Conservation (phyloP, 164 flowering plant genomes). For the Brasenia schreberi region DNA sequence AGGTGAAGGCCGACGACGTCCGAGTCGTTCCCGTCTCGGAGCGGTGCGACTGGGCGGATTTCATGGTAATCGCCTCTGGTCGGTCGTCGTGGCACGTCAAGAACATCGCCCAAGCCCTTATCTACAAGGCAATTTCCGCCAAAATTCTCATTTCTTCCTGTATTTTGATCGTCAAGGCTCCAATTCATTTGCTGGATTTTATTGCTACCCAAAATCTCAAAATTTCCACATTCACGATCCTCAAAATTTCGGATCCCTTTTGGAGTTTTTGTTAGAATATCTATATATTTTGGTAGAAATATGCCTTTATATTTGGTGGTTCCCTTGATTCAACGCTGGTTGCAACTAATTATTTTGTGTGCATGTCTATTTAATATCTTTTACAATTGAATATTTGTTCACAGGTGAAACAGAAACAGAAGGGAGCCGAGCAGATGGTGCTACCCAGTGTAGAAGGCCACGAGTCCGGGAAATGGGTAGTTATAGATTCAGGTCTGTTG, state of each 20-base stretch:
- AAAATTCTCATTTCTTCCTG: neutral
- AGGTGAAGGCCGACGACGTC: constrained; percentile 72
- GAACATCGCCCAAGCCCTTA: constrained; percentile 79
- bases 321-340: neutral
- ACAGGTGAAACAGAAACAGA: constrained; percentile 76
- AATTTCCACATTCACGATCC: no score
- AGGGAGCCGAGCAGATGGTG: constrained; percentile 34
- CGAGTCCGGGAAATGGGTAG: constrained; percentile 77
- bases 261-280: neutral
- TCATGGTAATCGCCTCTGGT: constrained; percentile 81
- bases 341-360: neutral
- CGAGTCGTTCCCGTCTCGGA: constrained; percentile 43
- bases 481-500: constrained; percentile 71
- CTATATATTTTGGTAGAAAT: neutral
- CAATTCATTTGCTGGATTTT: neutral
- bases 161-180: neutral
- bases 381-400: neutral
- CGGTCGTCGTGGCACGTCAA: constrained; percentile 81
- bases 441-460: constrained; percentile 80
- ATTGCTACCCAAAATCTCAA: no score
- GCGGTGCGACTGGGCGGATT: constrained; percentile 58
- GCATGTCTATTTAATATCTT: no score
- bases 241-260: no score
- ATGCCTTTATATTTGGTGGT: neutral
- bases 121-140: constrained; percentile 44